These are phyloP conservation scores for Gardenia jasminoides DNA, from an alignment of 257 asterid species.

Conservation along the genomic window DNA sequence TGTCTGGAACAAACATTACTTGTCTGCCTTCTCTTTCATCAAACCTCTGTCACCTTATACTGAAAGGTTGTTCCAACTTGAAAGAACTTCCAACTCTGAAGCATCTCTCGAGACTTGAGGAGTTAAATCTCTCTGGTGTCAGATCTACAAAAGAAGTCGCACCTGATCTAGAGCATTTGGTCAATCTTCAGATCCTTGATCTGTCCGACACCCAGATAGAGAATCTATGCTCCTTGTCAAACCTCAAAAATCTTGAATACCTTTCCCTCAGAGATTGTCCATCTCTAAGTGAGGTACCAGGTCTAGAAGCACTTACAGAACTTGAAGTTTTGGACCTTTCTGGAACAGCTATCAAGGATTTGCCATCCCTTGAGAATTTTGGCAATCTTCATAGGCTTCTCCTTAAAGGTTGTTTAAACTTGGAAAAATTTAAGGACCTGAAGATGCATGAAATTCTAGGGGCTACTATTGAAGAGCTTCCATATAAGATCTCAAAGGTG, in stretches of 20 bases:
- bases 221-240: conserved; percentile 27
- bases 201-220: conserved; percentile 24
- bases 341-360: conserved; percentile 26
- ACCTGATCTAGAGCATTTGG: conserved; percentile 4
- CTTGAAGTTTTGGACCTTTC: conserved; percentile 33
- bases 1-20: conserved; percentile 17
- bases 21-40: conserved; percentile 14
- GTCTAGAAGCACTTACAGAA: conserved; percentile 17
- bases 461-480: neutral
- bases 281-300: conserved; percentile 24
- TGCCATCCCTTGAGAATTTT: conserved; percentile 17
- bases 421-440: conserved; percentile 5
- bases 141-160: neutral
- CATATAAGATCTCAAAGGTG: conserved; percentile 5
- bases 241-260: conserved; percentile 24
- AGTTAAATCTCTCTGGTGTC: conserved; percentile 18
- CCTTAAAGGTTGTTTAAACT: conserved; percentile 21
- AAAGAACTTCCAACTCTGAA: conserved; percentile 8
- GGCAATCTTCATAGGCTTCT: conserved; percentile 8
- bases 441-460: neutral
- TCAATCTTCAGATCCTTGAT: conserved; percentile 24
- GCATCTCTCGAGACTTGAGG: conserved; percentile 11
- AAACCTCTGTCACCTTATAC: neutral
- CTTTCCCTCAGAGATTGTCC: conserved; percentile 34
- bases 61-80: conserved; percentile 19